Percentiles rank a stretch among this genome's conserved stretches.
Evolutionary conservation across 768 basidiomycete species (phyloP).

Genomic region (Phanerochaete sordida): DNA sequence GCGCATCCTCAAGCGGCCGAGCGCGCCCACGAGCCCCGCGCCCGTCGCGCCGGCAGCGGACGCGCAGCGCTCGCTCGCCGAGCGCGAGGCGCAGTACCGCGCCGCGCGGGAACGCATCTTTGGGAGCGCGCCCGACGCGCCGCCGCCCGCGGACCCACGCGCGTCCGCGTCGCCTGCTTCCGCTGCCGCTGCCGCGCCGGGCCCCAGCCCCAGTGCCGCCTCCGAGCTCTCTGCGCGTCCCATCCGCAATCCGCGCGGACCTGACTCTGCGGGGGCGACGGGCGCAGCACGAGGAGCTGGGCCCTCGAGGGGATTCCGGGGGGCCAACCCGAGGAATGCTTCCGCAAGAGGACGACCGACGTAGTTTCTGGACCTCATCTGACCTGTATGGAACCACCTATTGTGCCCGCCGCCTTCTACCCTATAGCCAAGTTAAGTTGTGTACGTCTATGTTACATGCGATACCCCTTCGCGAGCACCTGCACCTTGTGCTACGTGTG

Average conservation of each 20-base stretch:
- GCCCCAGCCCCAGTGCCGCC: too few species aligned
- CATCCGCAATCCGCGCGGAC: slow-evolving; percentile 13
- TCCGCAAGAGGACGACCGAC: background rate
- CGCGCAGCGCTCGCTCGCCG: slow-evolving; percentile 43
- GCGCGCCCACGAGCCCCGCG: slow-evolving; percentile 23
- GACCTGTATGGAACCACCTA: background rate
- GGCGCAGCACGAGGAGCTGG: background rate
- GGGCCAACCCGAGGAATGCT: background rate
- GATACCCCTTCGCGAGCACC: background rate
- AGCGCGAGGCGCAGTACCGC: slow-evolving; percentile 70
- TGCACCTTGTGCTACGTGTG: background rate
- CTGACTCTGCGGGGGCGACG: background rate
- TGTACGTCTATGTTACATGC: too few species aligned
- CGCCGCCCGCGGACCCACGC: background rate
- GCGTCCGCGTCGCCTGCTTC: background rate
- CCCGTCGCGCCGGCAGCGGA: slow-evolving; percentile 18
- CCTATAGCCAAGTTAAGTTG: too few species aligned
- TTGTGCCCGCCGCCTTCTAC: background rate
- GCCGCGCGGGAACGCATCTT: slow-evolving; percentile 76
- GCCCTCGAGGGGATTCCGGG: slow-evolving; percentile 5
- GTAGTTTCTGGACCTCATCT: background rate
- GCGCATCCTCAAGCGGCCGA: slow-evolving; percentile 71
- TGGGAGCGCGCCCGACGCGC: slow-evolving; percentile 19
- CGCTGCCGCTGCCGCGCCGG: background rate
- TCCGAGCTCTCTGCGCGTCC: background rate